These are phyloP conservation scores for Cladobotryum mycophilum DNA, from an alignment of 2,329 filamentous ascomycete genomes.

Conservation along the genomic window DNA sequence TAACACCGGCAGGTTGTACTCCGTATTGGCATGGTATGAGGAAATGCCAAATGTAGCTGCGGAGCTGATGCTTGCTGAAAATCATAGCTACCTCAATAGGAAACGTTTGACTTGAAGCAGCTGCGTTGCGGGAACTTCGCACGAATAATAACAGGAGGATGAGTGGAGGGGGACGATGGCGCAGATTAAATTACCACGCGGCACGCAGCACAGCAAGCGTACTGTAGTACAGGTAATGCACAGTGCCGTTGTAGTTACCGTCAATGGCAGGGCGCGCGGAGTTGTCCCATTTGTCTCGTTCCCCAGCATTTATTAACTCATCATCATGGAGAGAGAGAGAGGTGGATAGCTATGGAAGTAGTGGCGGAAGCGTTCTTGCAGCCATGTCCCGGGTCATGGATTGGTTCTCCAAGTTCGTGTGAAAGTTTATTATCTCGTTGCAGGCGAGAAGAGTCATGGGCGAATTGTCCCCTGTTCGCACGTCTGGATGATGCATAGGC, in stretches of 20 bases:
- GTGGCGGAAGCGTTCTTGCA: neutral
- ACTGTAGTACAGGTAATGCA: no score
- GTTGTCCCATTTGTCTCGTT: neutral
- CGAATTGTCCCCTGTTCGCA: constrained; percentile 8
- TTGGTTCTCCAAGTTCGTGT: neutral
- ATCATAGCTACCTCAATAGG: constrained; percentile 11
- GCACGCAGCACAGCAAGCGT: neutral
- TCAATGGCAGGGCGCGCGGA: neutral
- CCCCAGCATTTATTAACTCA: no score
- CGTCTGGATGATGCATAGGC: neutral
- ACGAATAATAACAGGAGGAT: neutral
- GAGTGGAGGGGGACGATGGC: constrained; percentile 4
- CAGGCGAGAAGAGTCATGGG: neutral
- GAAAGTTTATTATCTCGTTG: neutral
- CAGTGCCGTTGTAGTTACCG: no score
- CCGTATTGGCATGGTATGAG: neutral
- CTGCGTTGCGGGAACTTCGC: constrained; percentile 5
- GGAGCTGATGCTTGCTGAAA: constrained; percentile 7
- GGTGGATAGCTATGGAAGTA: neutral
- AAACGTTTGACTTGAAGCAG: constrained; percentile 9
- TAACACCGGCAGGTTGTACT: neutral
- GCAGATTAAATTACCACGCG: neutral
- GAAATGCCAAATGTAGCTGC: constrained; percentile 3
- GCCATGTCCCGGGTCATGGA: neutral
- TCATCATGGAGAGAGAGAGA: no score